phyloP scores from a whole-genome alignment of 1,284 basidiomycete genomes.

The Moesziomyces antarcticus region DNA sequence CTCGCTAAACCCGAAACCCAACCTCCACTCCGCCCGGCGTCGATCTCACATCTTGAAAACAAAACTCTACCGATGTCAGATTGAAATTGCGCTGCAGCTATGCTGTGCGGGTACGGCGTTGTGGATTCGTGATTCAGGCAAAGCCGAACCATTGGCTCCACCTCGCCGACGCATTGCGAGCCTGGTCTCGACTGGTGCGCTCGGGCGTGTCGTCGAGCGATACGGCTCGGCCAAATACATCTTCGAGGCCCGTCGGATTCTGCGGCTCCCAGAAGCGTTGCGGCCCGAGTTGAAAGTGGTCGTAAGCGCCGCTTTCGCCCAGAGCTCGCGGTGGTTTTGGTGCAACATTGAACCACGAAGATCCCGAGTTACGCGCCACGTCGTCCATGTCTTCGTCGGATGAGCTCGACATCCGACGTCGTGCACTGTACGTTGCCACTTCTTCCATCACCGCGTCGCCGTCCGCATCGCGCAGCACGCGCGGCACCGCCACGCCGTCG shows the following conservation, averaged over 20 bases:
- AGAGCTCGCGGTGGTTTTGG: neutral
- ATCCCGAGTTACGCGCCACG: neutral
- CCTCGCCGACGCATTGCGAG: conserved; percentile 3
- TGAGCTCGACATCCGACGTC: conserved; percentile 12
- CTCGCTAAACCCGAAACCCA: conserved; percentile 20
- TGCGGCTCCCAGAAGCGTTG: conserved; percentile 55
- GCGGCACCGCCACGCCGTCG: neutral
- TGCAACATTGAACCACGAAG: conserved; percentile 7
- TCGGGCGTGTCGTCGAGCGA: conserved; percentile 26
- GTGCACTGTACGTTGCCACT: conserved; percentile 12
- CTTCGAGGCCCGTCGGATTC: conserved; percentile 56
- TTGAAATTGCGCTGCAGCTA: neutral
- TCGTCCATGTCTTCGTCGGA: conserved; percentile 28
- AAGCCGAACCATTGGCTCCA: conserved; percentile 48
- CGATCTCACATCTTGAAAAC: no score
- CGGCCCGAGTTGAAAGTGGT: conserved; percentile 47
- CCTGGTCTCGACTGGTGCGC: neutral
- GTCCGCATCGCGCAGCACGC: conserved; percentile 19
- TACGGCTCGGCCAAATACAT: conserved; percentile 48
- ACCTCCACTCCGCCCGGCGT: conserved; percentile 1
- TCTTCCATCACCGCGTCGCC: conserved; percentile 45
- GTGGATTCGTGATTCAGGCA: conserved; percentile 8
- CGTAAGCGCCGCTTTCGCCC: conserved; percentile 1
- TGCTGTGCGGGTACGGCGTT: neutral
- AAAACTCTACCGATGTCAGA: neutral